Evolutionary conservation across 1,284 basidiomycete species (phyloP).

Genomic region (Mycena sp.): DNA sequence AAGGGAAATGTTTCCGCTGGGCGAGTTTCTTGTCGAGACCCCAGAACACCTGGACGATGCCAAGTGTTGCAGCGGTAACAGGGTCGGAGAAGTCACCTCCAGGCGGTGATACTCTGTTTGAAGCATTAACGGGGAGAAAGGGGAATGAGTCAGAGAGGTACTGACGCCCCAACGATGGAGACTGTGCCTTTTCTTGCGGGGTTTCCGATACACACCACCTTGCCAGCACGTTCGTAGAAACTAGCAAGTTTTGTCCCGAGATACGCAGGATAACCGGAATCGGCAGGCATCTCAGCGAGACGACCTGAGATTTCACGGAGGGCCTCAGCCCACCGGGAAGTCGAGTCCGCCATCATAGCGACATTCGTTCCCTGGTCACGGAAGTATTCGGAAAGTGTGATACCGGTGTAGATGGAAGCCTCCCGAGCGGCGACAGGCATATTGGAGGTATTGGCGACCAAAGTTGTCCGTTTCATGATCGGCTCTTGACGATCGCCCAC

Average conservation of each 20-base stretch:
- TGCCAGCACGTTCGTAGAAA: slow-evolving; percentile 99
- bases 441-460: slow-evolving; percentile 99
- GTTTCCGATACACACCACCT: slow-evolving; percentile 92
- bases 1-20: slow-evolving; percentile 98
- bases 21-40: slow-evolving; percentile 96
- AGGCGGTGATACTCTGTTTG: slow-evolving; percentile 89
- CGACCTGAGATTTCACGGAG: slow-evolving; percentile 99
- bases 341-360: slow-evolving; percentile 99
- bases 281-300: slow-evolving; percentile 99
- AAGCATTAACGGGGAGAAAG: background rate
- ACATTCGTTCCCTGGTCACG: slow-evolving; percentile 98
- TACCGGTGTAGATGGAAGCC: slow-evolving; percentile 99
- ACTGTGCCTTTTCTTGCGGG: slow-evolving; percentile 93
- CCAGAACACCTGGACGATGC: slow-evolving; percentile 99
- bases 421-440: slow-evolving; percentile 99
- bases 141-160: slow-evolving; percentile 35
- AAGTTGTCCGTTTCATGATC: slow-evolving; percentile 99
- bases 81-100: slow-evolving; percentile 99
- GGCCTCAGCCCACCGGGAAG: slow-evolving; percentile 99
- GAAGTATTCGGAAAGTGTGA: slow-evolving; percentile 99
- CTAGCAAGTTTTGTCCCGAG: slow-evolving; percentile 94
- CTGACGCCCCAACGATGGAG: slow-evolving; percentile 98
- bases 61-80: slow-evolving; percentile 95
- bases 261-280: slow-evolving; percentile 99
- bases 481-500: slow-evolving; percentile 94